Conservation (phyloP, 2,329 filamentous ascomycete genomes). For the Monilinia vaccinii-corymbosi region DNA sequence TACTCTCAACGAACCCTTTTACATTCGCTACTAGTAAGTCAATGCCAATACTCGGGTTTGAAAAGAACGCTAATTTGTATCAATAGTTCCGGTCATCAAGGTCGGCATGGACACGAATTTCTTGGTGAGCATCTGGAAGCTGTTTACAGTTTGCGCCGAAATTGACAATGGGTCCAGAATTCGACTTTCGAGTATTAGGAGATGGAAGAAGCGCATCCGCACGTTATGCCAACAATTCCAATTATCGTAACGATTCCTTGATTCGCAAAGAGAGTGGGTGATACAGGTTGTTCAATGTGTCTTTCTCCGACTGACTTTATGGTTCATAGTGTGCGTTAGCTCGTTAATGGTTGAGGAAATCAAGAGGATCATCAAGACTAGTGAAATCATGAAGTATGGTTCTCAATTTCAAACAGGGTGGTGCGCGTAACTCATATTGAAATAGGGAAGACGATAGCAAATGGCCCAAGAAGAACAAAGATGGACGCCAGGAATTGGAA, state of each 20-base stretch:
- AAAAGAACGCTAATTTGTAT: slow-evolving; percentile 11
- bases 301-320: slow-evolving; percentile 6
- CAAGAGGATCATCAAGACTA: slow-evolving; percentile 92
- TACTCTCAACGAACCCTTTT: slow-evolving; percentile 65
- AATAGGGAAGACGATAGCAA: slow-evolving; percentile 90
- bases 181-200: slow-evolving; percentile 87
- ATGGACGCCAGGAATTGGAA: slow-evolving; percentile 92
- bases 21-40: slow-evolving; percentile 91
- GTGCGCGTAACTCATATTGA: slow-evolving; percentile 21
- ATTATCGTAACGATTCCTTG: slow-evolving; percentile 96
- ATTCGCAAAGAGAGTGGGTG: slow-evolving; percentile 97
- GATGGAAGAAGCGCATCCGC: slow-evolving; percentile 90
- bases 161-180: slow-evolving; percentile 52
- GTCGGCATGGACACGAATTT: slow-evolving; percentile 96
- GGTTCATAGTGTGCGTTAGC: slow-evolving; percentile 82
- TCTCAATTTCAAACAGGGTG: neutral
- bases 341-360: slow-evolving; percentile 85
- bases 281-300: neutral
- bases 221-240: slow-evolving; percentile 98
- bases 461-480: slow-evolving; percentile 99
- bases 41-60: neutral
- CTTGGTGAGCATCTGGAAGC: slow-evolving; percentile 51
- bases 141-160: neutral
- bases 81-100: slow-evolving; percentile 86
- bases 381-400: slow-evolving; percentile 91